Base-by-base conservation (phyloP, 2,329 filamentous ascomycete genomes). In the Xylaria sp. region DNA sequence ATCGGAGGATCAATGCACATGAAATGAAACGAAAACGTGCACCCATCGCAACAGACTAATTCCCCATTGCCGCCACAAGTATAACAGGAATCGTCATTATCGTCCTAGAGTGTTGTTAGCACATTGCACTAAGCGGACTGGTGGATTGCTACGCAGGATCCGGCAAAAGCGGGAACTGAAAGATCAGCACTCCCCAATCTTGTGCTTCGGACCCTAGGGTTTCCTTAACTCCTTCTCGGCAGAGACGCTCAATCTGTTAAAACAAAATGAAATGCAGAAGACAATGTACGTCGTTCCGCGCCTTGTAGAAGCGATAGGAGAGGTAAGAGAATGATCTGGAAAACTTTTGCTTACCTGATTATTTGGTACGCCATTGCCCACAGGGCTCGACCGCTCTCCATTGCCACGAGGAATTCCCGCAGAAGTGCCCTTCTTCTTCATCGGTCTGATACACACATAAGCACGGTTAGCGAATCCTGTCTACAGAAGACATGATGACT, bases 41-140 rank as follows among this genome's bases (percentile, higher is more conserved):
- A 99, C 69, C 92, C 92, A 81, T 98, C 96, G 79, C 96, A 99
- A 81, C 94, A 97, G 71, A 98, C 86, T 69, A 99, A 87, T 73
- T 93, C 89, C 64, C 95, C 95, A 72, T 89, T 91, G 70, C 91
- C 92, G 75, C 90, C 89, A 81, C 96, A 99, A 51, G 93, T 89
- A 68, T 90, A 90, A 82, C 95, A 99, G 76, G 91, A 91, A 78
- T 98, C 95, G 78, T 96, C 93, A 79, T 97, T 97, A 69, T 97
- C 91, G 72, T 87, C 83, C 84, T 86, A 77, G 67, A 39, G 51
- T 54, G 66, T 68, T 66, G 75, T 81, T 73, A 83, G 79, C 75
- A 75, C 73, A 63, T 61, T 51, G 61, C 69, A 69, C 73, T 70
- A 73, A 68, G 70, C 66, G 68, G 61, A 42, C 65, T 66, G 66